phyloP scores from a whole-genome alignment of 306 rosid species.

The Ochetophila trinervis region DNA sequence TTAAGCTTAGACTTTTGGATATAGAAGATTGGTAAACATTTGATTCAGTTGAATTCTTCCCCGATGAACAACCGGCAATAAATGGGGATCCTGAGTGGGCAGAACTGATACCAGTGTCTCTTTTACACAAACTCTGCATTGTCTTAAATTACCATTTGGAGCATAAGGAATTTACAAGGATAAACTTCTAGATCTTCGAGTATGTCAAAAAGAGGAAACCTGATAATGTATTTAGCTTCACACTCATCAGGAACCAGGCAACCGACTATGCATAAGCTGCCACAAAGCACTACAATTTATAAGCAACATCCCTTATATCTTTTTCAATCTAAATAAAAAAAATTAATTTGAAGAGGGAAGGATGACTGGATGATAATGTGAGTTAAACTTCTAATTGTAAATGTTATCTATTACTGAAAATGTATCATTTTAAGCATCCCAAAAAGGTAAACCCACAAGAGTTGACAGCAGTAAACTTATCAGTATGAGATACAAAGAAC shows the following conservation, averaged over 20 bases:
- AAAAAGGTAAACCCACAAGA: constrained; percentile 8
- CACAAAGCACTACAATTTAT: constrained; percentile 8
- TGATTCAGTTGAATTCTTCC: constrained; percentile 35
- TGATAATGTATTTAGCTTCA: constrained; percentile 21
- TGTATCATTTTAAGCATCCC: neutral
- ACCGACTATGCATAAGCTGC: constrained; percentile 15
- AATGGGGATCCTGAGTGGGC: constrained; percentile 18
- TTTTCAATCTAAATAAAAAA: neutral
- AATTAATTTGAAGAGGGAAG: neutral
- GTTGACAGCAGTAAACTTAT: neutral
- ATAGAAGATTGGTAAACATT: constrained; percentile 39
- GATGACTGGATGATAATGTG: neutral
- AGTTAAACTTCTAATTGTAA: neutral
- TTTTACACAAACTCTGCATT: constrained; percentile 33
- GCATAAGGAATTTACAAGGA: constrained; percentile 16
- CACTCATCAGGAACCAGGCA: constrained; percentile 27
- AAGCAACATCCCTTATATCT: constrained; percentile 13
- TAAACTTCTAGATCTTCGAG: constrained; percentile 26
- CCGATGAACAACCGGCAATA: constrained; percentile 23
- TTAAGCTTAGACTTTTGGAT: constrained; percentile 38
- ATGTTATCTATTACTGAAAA: constrained; percentile 3
- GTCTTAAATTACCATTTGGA: constrained; percentile 24
- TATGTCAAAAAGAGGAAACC: constrained; percentile 13
- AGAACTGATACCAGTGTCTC: constrained; percentile 31
- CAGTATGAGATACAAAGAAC: neutral